Evolutionary conservation across 2,329 filamentous ascomycete species (phyloP).

Genomic region (Nakataea oryzae): DNA sequence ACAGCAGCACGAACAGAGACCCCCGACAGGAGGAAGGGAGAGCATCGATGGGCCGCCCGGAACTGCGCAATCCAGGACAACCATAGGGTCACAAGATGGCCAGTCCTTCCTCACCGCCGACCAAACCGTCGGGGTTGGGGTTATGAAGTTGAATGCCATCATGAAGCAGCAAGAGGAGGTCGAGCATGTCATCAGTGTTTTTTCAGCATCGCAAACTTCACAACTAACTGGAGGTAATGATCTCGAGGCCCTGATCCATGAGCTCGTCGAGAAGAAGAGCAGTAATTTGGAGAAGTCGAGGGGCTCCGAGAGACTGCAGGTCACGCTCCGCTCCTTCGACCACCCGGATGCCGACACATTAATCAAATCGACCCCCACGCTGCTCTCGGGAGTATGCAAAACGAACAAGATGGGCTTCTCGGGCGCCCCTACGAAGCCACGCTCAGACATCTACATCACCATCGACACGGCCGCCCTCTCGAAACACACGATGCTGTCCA

Average conservation of each 20-base stretch:
- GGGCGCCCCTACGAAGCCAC: conserved; percentile 74
- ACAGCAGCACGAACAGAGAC: conserved; percentile 27
- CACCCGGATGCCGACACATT: conserved; percentile 68
- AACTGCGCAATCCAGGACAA: conserved; percentile 41
- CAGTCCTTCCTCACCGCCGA: conserved; percentile 38
- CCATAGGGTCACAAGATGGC: conserved; percentile 24
- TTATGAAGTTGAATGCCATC: conserved; percentile 64
- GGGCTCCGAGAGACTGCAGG: conserved; percentile 64
- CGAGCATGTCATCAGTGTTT: conserved; percentile 57
- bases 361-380: conserved; percentile 77
- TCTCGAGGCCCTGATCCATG: conserved; percentile 63
- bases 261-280: conserved; percentile 63
- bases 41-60: conserved; percentile 38
- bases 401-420: conserved; percentile 91
- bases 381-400: conserved; percentile 69
- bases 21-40: conserved; percentile 20
- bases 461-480: conserved; percentile 70
- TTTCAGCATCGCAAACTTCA: not conserved
- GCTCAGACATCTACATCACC: conserved; percentile 93
- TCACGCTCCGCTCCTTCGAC: conserved; percentile 70
- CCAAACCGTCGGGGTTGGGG: conserved; percentile 65
- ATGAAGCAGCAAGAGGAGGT: conserved; percentile 62
- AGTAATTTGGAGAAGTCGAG: conserved; percentile 65
- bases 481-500: conserved; percentile 59
- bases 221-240: conserved; percentile 43